These are phyloP conservation scores for Melampsora americana DNA, from an alignment of 1,284 basidiomycete genomes.

Conservation along the genomic window DNA sequence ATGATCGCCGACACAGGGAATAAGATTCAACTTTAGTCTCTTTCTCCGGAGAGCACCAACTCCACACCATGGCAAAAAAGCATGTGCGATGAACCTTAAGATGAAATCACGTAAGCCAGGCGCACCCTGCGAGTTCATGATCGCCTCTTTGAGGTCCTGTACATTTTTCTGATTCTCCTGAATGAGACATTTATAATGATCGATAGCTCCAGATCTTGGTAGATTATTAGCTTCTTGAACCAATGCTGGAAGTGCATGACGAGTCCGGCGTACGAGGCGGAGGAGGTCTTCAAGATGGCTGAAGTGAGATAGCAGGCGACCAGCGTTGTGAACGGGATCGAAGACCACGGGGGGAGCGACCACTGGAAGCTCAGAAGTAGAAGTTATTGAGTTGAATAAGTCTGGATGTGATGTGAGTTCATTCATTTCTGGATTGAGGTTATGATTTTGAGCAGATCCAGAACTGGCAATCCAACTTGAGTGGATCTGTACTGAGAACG, in stretches of 20 bases:
- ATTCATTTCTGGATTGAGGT: too few species aligned
- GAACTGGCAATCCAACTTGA: too few species aligned
- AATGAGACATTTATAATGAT: neutral
- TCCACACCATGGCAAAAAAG: too few species aligned
- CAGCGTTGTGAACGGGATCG: neutral
- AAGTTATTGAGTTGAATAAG: too few species aligned
- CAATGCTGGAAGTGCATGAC: slow-evolving; percentile 1
- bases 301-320: neutral
- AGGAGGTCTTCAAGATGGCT: neutral
- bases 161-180: slow-evolving; percentile 2
- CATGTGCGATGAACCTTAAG: too few species aligned
- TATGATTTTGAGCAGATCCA: too few species aligned
- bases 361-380: too few species aligned
- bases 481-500: too few species aligned
- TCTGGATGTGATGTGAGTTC: too few species aligned
- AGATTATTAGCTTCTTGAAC: neutral
- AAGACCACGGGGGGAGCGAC: neutral
- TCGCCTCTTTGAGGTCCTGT: neutral
- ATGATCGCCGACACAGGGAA: neutral
- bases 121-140: slow-evolving; percentile 8
- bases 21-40: too few species aligned
- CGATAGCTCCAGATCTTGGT: neutral
- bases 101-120: neutral
- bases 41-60: too few species aligned
- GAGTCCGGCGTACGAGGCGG: neutral